These are phyloP conservation scores for Xerocomellus amylosporus DNA, from an alignment of 768 basidiomycete species.

Conservation along the genomic window DNA sequence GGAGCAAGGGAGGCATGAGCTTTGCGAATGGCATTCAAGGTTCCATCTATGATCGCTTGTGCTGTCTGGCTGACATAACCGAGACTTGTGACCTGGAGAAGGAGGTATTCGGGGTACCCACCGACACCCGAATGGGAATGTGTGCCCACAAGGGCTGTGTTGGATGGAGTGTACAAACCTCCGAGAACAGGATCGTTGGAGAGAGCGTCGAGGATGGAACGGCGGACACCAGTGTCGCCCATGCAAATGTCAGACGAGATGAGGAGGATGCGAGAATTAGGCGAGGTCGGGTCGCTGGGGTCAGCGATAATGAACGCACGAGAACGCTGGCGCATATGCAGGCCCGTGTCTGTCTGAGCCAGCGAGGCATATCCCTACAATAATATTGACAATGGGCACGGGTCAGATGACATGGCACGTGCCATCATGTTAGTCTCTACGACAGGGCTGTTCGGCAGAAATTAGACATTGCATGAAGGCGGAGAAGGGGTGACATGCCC, in stretches of 20 bases:
- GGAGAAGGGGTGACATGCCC: constrained; percentile 42
- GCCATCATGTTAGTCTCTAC: constrained; percentile 87
- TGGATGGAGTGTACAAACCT: constrained; percentile 63
- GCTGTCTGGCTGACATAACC: constrained; percentile 73
- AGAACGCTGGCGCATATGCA: constrained; percentile 77
- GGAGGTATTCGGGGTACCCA: constrained; percentile 74
- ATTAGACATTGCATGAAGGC: not conserved
- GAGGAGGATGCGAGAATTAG: constrained; percentile 64
- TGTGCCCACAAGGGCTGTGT: constrained; percentile 73
- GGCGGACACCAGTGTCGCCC: constrained; percentile 75
- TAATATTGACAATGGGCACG: not conserved
- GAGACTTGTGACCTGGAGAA: constrained; percentile 71
- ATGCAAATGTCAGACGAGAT: constrained; percentile 84
- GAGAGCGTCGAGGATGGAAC: constrained; percentile 60
- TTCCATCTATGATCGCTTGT: constrained; percentile 68
- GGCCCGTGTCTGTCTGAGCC: constrained; percentile 65
- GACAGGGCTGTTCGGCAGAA: constrained; percentile 47
- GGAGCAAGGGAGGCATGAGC: constrained; percentile 62
- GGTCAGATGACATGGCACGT: constrained; percentile 10
- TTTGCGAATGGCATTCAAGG: constrained; percentile 62
- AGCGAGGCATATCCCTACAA: constrained; percentile 68
- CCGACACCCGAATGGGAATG: constrained; percentile 78
- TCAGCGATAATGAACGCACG: constrained; percentile 73
- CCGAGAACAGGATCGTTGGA: constrained; percentile 48
- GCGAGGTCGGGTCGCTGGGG: constrained; percentile 29